Conservation (phyloP, 176 grass and related monocot species). For the Hsuehochloa calcarea region DNA sequence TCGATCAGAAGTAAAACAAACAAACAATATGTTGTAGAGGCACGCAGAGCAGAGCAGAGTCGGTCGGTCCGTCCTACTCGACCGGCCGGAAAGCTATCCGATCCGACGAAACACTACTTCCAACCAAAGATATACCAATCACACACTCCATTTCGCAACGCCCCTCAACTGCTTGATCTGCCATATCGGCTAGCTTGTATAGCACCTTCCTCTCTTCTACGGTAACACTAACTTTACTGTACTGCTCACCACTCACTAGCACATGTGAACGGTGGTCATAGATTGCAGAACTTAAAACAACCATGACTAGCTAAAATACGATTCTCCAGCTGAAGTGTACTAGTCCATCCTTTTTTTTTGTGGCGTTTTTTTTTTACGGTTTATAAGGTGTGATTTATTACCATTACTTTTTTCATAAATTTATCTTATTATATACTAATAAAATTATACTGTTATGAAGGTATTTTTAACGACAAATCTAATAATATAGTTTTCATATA, state of each 20-base stretch:
- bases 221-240: neutral
- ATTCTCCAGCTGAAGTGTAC: neutral
- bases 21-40: neutral
- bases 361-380: too few species aligned
- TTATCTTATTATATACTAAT: too few species aligned
- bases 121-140: neutral
- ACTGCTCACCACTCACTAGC: too few species aligned
- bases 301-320: neutral
- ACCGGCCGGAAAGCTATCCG: conserved; percentile 11
- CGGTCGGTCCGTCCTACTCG: conserved; percentile 28
- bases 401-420: too few species aligned
- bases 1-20: too few species aligned
- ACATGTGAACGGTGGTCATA: neutral
- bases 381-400: too few species aligned
- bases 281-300: conserved; percentile 41
- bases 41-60: neutral
- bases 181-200: neutral
- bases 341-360: too few species aligned
- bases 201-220: neutral
- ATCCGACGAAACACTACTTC: neutral
- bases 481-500: too few species aligned
- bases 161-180: conserved; percentile 35
- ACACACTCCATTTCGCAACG: conserved; percentile 19
- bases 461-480: too few species aligned
- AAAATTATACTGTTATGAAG: too few species aligned